These are phyloP conservation scores for Nyssa sinensis DNA, from an alignment of 148 eudicot species.

Conservation along the genomic window DNA sequence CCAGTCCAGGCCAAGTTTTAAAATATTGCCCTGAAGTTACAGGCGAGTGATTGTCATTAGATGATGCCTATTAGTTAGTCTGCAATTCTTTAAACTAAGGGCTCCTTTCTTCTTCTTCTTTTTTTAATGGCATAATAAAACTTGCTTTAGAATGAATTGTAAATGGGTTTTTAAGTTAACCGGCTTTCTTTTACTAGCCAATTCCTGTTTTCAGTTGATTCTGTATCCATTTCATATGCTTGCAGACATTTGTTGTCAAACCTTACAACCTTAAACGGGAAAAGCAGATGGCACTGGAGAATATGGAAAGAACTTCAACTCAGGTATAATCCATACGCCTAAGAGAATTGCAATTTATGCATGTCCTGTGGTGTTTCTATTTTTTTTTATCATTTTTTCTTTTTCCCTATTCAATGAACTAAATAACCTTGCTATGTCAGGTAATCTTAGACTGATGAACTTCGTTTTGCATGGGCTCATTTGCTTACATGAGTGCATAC, in stretches of 20 bases:
- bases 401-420: no score
- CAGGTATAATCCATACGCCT: slow-evolving; percentile 53
- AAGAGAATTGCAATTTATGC: not conserved
- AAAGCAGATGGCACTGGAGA: slow-evolving; percentile 71
- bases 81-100: not conserved
- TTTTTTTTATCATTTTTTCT: not conserved
- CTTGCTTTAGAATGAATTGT: not conserved
- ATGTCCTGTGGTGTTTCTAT: no score
- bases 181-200: not conserved
- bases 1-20: no score
- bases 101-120: not conserved
- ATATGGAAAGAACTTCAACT: slow-evolving; percentile 55
- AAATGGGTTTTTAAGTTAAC: not conserved
- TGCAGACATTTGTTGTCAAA: slow-evolving; percentile 72
- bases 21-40: not conserved
- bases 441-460: not conserved
- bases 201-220: not conserved
- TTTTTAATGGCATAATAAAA: not conserved
- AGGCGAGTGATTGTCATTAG: not conserved
- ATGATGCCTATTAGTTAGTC: not conserved
- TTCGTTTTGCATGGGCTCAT: not conserved
- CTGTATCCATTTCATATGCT: slow-evolving; percentile 17
- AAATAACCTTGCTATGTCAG: not conserved
- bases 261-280: slow-evolving; percentile 83
- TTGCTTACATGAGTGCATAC: no score